Evolutionary conservation across 176 grass and related monocot genomes (phyloP), one percentile per base, ranked within the genome.

Genomic region (Leersia perrieri): DNA sequence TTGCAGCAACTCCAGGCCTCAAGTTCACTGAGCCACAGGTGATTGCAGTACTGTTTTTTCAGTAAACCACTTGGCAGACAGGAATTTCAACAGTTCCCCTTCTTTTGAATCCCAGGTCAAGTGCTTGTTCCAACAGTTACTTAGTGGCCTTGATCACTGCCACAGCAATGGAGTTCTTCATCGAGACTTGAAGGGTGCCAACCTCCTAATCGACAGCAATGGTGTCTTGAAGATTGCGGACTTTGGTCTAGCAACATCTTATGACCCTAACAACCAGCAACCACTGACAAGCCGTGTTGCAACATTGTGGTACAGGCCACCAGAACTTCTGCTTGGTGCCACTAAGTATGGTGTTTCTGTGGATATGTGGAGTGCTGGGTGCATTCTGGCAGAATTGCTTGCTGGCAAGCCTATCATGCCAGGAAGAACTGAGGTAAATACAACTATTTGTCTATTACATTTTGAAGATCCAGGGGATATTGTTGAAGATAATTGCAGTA

Each of bases 351-450:
- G 81, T 55, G 90, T 86, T 72, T 84, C 90, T 79, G 90, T 98
- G 38, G 95, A 98, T 81, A 90, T 98, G 80, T 98, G 92, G 95
- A 94, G 92, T 39, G 81, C 92, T 15, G 95, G 95, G 34, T 94
- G 92, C 86, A 98, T 94, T 65, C 80, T 98, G 41, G 92, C 86
- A 41, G 95, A 98, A 81, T 80, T 98, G 36, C 35, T 98, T 66
- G 84, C 84, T 82, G 86, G 92, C 68, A 98, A 82, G 66, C 92
- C 92, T 63, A 91, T 92, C 68, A 89, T 98, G 78, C 88, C 90
- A 25, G 90, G 95, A 66, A 86, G 92, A 91, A 98, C 92, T 25
- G 90, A 98, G 95, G 95, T 94, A 87, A 32, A 69, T 41, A 27
- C 15, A 80, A 66, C 20, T 70, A 22, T 41, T 38, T 16, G 68